Conservation (phyloP, 805 yeast genomes). For the Candida parachauliodes region DNA sequence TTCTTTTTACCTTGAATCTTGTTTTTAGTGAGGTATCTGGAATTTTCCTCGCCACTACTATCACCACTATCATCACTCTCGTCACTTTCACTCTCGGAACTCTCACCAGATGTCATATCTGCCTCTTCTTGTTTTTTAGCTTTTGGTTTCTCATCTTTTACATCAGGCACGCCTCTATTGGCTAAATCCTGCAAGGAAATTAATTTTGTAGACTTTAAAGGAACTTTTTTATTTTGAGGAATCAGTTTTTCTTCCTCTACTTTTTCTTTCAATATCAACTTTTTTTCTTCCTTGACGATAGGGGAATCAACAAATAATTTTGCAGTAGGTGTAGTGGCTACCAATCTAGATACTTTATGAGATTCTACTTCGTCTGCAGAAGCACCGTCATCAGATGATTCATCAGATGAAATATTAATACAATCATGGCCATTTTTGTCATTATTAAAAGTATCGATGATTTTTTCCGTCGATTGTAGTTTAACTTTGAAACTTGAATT, state of each 20-base stretch:
- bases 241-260: no score
- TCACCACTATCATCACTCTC: not conserved
- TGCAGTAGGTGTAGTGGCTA: slow-evolving; percentile 9
- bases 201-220: slow-evolving; percentile 17
- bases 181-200: slow-evolving; percentile 55
- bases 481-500: no score
- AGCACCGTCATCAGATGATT: slow-evolving; percentile 10
- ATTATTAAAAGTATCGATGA: no score
- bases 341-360: slow-evolving; percentile 8
- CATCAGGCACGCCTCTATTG: slow-evolving; percentile 67
- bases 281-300: not conserved
- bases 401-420: slow-evolving; percentile 15
- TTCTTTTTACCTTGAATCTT: slow-evolving; percentile 19
- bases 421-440: no score
- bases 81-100: slow-evolving; percentile 2
- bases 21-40: slow-evolving; percentile 21
- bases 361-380: slow-evolving; percentile 6
- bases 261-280: not conserved
- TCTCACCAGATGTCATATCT: slow-evolving; percentile 4
- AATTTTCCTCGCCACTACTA: slow-evolving; percentile 11
- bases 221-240: no score
- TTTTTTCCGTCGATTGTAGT: no score
- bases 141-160: slow-evolving; percentile 31
- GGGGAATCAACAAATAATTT: not conserved
- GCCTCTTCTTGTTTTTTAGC: not conserved